Evolutionary conservation across 768 basidiomycete species (phyloP), one percentile per base, ranked within the genome.

Genomic region (Sporobolomyces pararoseus): DNA sequence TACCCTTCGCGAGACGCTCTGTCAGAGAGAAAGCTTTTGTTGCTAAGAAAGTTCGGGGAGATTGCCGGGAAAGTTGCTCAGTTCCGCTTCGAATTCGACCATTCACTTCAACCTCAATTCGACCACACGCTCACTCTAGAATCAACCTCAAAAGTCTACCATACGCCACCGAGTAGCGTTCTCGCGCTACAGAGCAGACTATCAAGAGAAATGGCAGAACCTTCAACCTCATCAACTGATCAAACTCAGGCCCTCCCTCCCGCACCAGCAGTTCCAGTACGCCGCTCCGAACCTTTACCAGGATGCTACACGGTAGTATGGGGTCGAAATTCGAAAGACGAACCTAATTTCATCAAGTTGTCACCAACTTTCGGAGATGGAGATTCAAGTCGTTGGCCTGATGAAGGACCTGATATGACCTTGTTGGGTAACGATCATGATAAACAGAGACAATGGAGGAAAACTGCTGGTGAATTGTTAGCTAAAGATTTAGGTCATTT

Each of bases 401-500:
- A 49, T 2, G 37, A 65, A 23, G 69, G 46, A 2, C 42, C 23
- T 3, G 63, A 70, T 37, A 70, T 70, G 69, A 31, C 34, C 9
- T 17, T 65, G 21, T 31, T 70, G 25, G 29, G 12, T 2, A 34
- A 29, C 14, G 59, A 61, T 29, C 34, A 72, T 39, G 62, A 54
- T 19, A 72, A 67, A 59, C 62, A 72, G 42, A 31, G 27, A 29
- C 42, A 60, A 19, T 72, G 71, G 71, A 58, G 71, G 35, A 67
- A 59, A 58, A 68, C 66, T 1, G 71, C 71, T 2, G 71, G 47
- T 4, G 71, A 72, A 12, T 6, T 63, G 2, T 12, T 68, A 14
- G 71, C 71, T 0, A 72, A 68, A 47, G 66, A 72, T 23, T 34
- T 72, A 2, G 66, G 63, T 1, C 52, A 54, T 21, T 52, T 44